A percentile compares a stretch with the other conserved stretches of the same genome.
phyloP scores from a whole-genome alignment of 805 yeast species.

The Scheffersomyces ergatensis region DNA sequence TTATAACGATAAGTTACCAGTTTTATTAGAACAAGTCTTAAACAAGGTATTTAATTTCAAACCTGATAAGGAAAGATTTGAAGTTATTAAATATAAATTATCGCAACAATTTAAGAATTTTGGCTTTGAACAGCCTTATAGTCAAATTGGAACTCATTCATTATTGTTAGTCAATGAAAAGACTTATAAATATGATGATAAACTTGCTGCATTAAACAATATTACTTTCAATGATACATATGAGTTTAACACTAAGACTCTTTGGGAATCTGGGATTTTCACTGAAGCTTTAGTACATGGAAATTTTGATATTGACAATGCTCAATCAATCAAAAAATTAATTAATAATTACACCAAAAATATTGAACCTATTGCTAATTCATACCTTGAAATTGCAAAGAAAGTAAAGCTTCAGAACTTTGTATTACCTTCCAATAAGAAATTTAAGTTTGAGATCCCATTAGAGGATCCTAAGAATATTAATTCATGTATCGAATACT shows the following conservation, averaged over 20 bases:
- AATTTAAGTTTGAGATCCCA: conserved; percentile 44
- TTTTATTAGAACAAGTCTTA: conserved; percentile 60
- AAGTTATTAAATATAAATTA: conserved; percentile 61
- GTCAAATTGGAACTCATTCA: conserved; percentile 65
- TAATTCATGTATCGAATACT: conserved; percentile 82
- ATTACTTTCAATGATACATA: conserved; percentile 49
- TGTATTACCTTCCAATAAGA: conserved; percentile 23
- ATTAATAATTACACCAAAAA: conserved; percentile 34
- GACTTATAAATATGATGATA: conserved; percentile 64
- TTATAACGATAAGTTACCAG: conserved; percentile 75
- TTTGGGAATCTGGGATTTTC: conserved; percentile 57
- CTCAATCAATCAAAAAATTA: conserved; percentile 45
- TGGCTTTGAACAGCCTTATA: conserved; percentile 73
- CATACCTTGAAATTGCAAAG: conserved; percentile 25
- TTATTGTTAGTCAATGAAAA: conserved; percentile 69
- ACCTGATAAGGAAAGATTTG: conserved; percentile 59
- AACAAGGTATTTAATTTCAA: conserved; percentile 49
- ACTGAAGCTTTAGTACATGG: conserved; percentile 78
- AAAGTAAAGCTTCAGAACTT: conserved; percentile 32
- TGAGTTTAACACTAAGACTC: conserved; percentile 41
- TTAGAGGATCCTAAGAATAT: conserved; percentile 68
- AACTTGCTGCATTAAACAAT: conserved; percentile 44
- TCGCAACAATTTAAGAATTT: conserved; percentile 64
- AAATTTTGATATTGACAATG: conserved; percentile 55
- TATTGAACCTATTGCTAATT: conserved; percentile 25